These are phyloP conservation scores for Pseudovirgaria hyperparasitica DNA, from an alignment of 2,329 filamentous ascomycete species.

Conservation along the genomic window DNA sequence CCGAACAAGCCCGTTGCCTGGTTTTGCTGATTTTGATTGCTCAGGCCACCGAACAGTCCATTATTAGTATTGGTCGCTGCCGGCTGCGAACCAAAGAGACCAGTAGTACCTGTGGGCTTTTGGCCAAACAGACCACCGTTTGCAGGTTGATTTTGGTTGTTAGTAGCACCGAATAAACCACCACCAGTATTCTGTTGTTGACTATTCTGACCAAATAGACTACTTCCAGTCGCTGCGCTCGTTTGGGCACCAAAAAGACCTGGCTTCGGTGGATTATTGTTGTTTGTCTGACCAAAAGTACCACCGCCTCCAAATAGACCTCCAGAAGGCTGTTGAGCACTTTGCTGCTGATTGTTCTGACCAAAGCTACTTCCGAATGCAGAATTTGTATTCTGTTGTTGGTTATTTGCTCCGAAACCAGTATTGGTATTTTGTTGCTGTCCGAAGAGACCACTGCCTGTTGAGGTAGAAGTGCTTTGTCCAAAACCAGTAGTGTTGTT, in stretches of 20 bases:
- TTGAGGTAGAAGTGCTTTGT: conserved; percentile 11
- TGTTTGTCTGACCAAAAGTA: conserved; percentile 22
- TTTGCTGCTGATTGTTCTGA: conserved; percentile 12
- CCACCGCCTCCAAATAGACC: conserved; percentile 32
- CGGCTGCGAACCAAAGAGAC: conserved; percentile 18
- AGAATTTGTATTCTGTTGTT: conserved; percentile 9
- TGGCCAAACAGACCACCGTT: conserved; percentile 30
- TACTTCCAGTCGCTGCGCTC: conserved; percentile 25
- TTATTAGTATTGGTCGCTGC: conserved; percentile 13
- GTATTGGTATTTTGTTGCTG: conserved; percentile 15
- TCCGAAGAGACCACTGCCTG: conserved; percentile 21
- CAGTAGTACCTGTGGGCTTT: conserved; percentile 15
- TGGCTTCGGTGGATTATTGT: conserved; percentile 27
- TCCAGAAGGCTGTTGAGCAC: conserved; percentile 16
- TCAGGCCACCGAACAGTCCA: conserved; percentile 23
- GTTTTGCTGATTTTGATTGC: conserved; percentile 17
- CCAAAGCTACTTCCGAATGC: conserved; percentile 17
- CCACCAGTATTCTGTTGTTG: conserved; percentile 10
- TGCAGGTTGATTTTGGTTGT: conserved; percentile 7
- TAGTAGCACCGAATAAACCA: conserved; percentile 26
- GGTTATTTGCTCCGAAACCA: conserved; percentile 9
- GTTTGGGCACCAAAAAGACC: conserved; percentile 18
- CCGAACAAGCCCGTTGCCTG: conserved; percentile 24
- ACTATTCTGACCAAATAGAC: conserved; percentile 37
- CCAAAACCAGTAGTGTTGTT: conserved; percentile 14